Evolutionary conservation across 2,329 filamentous ascomycete genomes (phyloP).

Genomic region (Alternaria conjuncta): DNA sequence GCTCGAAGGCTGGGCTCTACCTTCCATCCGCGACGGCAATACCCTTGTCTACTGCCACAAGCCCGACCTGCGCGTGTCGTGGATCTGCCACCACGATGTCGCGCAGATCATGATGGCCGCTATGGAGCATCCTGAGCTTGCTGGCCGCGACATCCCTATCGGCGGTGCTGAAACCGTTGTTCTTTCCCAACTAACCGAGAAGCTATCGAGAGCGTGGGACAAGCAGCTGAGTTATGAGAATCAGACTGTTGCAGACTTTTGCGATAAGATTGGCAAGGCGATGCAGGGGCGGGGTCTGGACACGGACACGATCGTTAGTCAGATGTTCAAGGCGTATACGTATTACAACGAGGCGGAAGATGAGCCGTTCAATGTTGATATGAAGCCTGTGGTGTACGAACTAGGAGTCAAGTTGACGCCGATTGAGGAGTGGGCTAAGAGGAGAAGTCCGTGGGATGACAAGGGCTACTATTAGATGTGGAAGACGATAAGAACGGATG

Average conservation of each 20-base stretch:
- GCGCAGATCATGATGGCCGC: slow-evolving; percentile 50
- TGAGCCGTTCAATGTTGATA: slow-evolving; percentile 49
- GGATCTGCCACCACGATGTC: slow-evolving; percentile 52
- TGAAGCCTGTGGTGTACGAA: slow-evolving; percentile 43
- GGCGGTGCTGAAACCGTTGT: slow-evolving; percentile 48
- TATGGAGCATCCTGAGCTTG: slow-evolving; percentile 41
- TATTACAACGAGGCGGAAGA: slow-evolving; percentile 51
- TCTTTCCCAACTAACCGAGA: slow-evolving; percentile 41
- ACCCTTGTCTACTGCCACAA: slow-evolving; percentile 52
- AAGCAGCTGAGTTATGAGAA: slow-evolving; percentile 39
- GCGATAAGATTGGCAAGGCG: slow-evolving; percentile 34
- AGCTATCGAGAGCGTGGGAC: slow-evolving; percentile 44
- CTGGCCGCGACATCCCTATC: slow-evolving; percentile 44
- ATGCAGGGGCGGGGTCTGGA: slow-evolving; percentile 48
- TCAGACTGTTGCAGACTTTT: slow-evolving; percentile 40
- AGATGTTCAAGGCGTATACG: slow-evolving; percentile 53
- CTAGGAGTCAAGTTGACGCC: slow-evolving; percentile 40
- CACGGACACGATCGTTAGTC: slow-evolving; percentile 42
- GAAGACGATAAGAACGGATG: not conserved
- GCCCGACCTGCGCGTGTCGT: slow-evolving; percentile 45
- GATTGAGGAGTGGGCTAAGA: slow-evolving; percentile 49
- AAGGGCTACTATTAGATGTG: slow-evolving; percentile 14
- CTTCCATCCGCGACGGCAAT: slow-evolving; percentile 42
- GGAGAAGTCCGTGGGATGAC: slow-evolving; percentile 26
- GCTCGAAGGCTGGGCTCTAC: slow-evolving; percentile 50